Conservation (phyloP, 805 yeast species). For the Suhomyces sp. region DNA sequence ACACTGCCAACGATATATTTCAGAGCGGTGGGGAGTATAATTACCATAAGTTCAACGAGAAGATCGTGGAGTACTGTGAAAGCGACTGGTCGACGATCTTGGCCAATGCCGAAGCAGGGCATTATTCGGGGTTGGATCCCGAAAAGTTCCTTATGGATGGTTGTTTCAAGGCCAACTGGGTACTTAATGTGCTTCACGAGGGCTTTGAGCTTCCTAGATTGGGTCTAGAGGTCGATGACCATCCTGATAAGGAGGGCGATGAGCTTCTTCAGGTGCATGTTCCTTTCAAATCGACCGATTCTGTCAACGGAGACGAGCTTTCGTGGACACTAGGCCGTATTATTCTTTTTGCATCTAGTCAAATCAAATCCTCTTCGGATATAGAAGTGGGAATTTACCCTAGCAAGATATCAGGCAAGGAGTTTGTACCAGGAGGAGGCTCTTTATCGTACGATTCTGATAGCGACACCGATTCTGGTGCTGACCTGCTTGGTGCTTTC, state of each 20-base stretch:
- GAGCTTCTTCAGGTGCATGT: slow-evolving; percentile 37
- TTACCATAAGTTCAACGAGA: slow-evolving; percentile 61
- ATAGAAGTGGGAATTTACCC: slow-evolving; percentile 39
- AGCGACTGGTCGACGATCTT: slow-evolving; percentile 63
- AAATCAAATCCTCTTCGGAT: slow-evolving; percentile 32
- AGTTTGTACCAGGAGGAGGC: slow-evolving; percentile 32
- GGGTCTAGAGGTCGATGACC: slow-evolving; percentile 44
- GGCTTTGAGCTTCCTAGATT: slow-evolving; percentile 85
- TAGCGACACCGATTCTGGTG: slow-evolving; percentile 14
- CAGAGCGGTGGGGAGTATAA: slow-evolving; percentile 87
- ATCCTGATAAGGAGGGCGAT: slow-evolving; percentile 13
- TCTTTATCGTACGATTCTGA: slow-evolving; percentile 12
- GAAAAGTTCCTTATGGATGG: slow-evolving; percentile 58
- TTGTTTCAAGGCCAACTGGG: slow-evolving; percentile 96
- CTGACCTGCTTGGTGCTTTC: slow-evolving; percentile 1
- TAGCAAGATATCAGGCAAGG: slow-evolving; percentile 32
- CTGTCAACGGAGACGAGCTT: slow-evolving; percentile 78
- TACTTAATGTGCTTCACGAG: slow-evolving; percentile 81
- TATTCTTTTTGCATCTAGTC: slow-evolving; percentile 75
- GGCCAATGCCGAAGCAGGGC: slow-evolving; percentile 50
- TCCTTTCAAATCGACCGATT: slow-evolving; percentile 79
- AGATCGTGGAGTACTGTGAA: slow-evolving; percentile 71
- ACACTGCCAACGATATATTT: slow-evolving; percentile 89
- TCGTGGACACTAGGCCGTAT: slow-evolving; percentile 96
- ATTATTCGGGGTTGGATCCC: slow-evolving; percentile 55